phyloP scores from a whole-genome alignment of 2,329 filamentous ascomycete species.

The Fusarium sp. region DNA sequence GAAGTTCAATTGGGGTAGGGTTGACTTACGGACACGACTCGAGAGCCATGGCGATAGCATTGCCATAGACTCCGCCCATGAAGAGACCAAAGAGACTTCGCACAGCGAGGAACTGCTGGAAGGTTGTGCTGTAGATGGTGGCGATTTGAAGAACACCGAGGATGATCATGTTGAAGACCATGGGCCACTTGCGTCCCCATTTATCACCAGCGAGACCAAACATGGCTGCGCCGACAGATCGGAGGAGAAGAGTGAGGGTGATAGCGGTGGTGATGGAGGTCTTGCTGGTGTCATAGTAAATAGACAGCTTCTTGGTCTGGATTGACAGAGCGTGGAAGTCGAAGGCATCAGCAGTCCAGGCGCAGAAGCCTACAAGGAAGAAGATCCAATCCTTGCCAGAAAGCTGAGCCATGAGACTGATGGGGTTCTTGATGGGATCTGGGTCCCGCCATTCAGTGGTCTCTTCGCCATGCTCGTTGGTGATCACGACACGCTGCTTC shows the following conservation, averaged over 20 bases:
- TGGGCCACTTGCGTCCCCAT: constrained; percentile 85
- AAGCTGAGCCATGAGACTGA: constrained; percentile 73
- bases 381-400: constrained; percentile 76
- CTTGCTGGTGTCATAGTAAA: constrained; percentile 60
- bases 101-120: constrained; percentile 78
- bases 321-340: constrained; percentile 86
- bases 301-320: constrained; percentile 75
- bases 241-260: constrained; percentile 77
- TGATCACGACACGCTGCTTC: constrained; percentile 77
- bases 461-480: constrained; percentile 71
- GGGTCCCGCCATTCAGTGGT: constrained; percentile 75
- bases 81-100: constrained; percentile 79
- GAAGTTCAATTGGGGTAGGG: not conserved
- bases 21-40: constrained; percentile 72
- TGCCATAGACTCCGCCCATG: constrained; percentile 85
- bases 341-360: constrained; percentile 86
- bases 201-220: constrained; percentile 83
- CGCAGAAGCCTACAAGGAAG: constrained; percentile 76
- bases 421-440: constrained; percentile 73
- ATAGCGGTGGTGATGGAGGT: constrained; percentile 80
- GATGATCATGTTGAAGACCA: constrained; percentile 82
- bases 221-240: constrained; percentile 77
- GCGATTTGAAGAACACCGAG: constrained; percentile 74
- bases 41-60: constrained; percentile 80
- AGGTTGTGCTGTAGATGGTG: constrained; percentile 80